Evolutionary conservation across 23 red algal genomes (phyloP).

Genomic region (Agarophyton chilense): DNA sequence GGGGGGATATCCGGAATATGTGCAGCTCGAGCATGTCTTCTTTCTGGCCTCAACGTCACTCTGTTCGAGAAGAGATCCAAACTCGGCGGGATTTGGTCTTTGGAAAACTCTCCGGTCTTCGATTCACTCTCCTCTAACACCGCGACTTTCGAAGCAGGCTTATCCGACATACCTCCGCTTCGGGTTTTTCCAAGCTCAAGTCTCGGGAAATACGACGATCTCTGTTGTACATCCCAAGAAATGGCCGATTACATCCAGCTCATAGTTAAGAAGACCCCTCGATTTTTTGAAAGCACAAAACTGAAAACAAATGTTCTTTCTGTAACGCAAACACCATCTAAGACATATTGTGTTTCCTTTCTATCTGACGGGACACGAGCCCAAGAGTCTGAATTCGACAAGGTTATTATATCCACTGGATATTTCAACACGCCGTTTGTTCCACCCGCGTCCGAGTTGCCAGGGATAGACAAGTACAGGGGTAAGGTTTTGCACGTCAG

Average conservation of each 20-base stretch:
- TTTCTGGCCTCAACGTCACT: slow-evolving; percentile 1
- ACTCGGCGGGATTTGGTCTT: slow-evolving; percentile 24
- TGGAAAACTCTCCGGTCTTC: slow-evolving; percentile 30
- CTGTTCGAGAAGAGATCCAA: slow-evolving; percentile 9
- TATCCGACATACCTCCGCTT: slow-evolving; percentile 12
- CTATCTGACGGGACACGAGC: background rate
- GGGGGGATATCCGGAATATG: slow-evolving; percentile 32
- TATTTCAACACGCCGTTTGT: slow-evolving; percentile 15
- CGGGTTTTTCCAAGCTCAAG: background rate
- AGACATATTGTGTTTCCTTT: background rate
- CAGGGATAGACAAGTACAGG: background rate
- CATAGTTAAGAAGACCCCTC: background rate
- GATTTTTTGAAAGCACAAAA: background rate
- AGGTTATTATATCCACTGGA: slow-evolving; percentile 35
- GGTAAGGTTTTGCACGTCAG: slow-evolving; percentile 8
- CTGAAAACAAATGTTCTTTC: slow-evolving; percentile 1
- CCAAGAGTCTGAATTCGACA: slow-evolving; percentile 8
- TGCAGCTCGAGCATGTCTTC: slow-evolving; percentile 34
- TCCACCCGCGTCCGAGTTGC: background rate
- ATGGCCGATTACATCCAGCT: background rate
- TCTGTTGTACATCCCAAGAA: slow-evolving; percentile 7
- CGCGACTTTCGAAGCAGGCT: slow-evolving; percentile 8
- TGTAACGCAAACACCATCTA: background rate
- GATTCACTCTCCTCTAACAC: slow-evolving; percentile 46
- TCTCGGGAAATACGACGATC: background rate